Evolutionary conservation across 805 yeast genomes (phyloP).

Genomic region (Saccharomyces mikatae): DNA sequence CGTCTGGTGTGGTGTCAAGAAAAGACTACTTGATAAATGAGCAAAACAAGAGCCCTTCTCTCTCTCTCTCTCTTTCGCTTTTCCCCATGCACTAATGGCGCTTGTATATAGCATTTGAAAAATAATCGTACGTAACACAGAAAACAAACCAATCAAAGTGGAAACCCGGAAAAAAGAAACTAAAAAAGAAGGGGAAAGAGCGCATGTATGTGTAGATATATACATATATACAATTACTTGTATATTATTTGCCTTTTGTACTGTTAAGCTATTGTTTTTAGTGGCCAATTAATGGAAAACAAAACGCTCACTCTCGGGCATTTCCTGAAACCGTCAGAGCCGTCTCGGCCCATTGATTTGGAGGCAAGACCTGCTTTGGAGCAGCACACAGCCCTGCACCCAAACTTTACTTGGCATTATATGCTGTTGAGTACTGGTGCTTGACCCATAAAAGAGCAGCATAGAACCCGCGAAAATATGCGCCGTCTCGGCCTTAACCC

Average conservation of each 20-base stretch:
- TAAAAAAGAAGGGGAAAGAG: background rate
- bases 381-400: background rate
- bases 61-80: background rate
- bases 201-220: background rate
- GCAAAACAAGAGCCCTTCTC: background rate
- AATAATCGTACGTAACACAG: background rate
- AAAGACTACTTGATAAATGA: conserved; percentile 14
- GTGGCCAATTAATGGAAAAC: background rate
- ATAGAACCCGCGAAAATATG: background rate
- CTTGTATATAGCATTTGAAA: conserved; percentile 2
- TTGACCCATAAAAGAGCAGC: background rate
- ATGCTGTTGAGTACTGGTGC: background rate
- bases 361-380: background rate
- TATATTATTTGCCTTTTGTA: background rate
- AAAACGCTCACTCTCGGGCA: background rate
- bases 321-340: background rate
- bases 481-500: background rate
- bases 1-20: conserved; percentile 82
- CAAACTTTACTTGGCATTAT: background rate
- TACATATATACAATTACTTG: background rate
- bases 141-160: background rate
- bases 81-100: background rate
- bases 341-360: background rate
- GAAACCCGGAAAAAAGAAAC: background rate
- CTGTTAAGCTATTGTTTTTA: background rate